Conservation (phyloP, 495 filamentous ascomycete species). For the Neurospora sp. region DNA sequence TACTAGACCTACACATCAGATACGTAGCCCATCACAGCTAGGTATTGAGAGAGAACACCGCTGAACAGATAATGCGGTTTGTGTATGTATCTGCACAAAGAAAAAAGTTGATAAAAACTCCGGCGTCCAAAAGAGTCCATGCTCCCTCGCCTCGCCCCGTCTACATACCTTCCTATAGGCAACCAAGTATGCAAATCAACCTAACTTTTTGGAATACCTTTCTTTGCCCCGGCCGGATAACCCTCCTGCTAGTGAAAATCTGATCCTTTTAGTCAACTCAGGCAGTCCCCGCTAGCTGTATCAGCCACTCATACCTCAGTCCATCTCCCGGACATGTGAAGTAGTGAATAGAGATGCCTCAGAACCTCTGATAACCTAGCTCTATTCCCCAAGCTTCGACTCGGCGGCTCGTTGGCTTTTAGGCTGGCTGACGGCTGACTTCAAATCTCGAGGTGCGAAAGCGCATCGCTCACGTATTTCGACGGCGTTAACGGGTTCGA, state of each 20-base stretch:
- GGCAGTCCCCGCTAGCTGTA: neutral
- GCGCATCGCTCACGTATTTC: neutral
- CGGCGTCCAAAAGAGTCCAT: neutral
- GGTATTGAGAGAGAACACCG: neutral
- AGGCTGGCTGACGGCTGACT: neutral
- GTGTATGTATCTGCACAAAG: neutral
- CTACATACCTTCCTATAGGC: neutral
- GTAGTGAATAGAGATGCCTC: neutral
- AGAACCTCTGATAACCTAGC: neutral
- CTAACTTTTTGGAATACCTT: neutral
- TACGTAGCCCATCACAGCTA: neutral
- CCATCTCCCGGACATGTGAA: neutral
- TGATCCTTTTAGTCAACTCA: neutral
- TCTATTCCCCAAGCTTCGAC: neutral
- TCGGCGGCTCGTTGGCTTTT: neutral
- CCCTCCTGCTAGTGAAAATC: neutral
- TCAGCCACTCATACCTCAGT: neutral
- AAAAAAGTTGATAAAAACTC: neutral
- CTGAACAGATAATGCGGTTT: neutral
- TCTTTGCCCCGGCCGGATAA: neutral
- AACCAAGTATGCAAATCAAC: neutral
- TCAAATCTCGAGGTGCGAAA: neutral
- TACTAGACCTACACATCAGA: neutral
- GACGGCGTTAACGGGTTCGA: neutral
- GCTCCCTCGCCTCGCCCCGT: neutral